phyloP scores from a whole-genome alignment of 345 rosid species.

The Rhizophora mangle region DNA sequence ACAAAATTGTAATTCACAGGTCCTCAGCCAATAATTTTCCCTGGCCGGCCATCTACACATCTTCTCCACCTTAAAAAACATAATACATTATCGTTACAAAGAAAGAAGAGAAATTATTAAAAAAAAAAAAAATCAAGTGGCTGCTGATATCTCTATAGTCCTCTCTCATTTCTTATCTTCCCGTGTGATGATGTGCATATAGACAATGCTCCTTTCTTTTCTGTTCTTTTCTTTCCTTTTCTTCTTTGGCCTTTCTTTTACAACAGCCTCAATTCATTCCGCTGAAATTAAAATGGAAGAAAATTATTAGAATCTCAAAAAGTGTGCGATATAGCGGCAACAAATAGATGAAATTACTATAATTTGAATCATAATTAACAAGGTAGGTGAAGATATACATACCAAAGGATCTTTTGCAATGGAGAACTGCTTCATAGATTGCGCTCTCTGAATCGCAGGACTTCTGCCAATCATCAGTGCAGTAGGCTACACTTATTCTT shows the following conservation, averaged over 20 bases:
- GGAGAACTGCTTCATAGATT: constrained; percentile 89
- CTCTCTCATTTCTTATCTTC: constrained; percentile 24
- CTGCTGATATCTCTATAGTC: constrained; percentile 20
- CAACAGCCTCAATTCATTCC: constrained; percentile 30
- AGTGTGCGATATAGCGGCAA: not conserved
- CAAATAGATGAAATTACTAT: no score
- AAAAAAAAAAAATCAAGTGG: constrained; percentile 27
- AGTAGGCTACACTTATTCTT: constrained; percentile 54
- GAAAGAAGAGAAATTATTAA: constrained; percentile 13
- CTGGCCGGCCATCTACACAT: constrained; percentile 20
- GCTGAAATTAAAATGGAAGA: constrained; percentile 27
- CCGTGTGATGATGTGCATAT: constrained; percentile 34
- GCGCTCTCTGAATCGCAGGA: constrained; percentile 91
- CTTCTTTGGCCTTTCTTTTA: not conserved
- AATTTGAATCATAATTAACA: not conserved
- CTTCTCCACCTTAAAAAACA: constrained; percentile 14
- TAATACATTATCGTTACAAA: constrained; percentile 31
- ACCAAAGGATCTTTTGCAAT: constrained; percentile 91
- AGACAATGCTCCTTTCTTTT: constrained; percentile 17
- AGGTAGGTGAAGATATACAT: constrained; percentile 3
- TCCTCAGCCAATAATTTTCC: constrained; percentile 12
- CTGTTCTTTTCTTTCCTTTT: not conserved
- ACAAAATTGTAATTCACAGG: constrained; percentile 14
- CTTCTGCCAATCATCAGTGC: constrained; percentile 60
- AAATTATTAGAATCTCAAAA: constrained; percentile 16